Evolutionary conservation across 106 monocot genomes (phyloP), one percentile per base, ranked within the genome.

Genomic region (Dioscorea alata): DNA sequence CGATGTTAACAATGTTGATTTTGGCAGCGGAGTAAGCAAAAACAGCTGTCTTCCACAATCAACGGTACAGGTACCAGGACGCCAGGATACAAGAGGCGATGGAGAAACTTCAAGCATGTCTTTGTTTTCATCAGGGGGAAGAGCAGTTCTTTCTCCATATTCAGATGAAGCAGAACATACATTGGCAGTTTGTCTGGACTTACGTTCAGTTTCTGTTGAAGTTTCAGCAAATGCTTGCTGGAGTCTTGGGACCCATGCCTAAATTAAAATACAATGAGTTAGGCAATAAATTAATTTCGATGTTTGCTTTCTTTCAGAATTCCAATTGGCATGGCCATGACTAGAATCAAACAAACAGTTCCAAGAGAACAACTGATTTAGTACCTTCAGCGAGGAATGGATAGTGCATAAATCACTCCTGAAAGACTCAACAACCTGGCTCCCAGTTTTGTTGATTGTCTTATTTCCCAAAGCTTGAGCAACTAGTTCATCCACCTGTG

Each of bases 61-160:
- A 50, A 84, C 18, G 20, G 61, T 76, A 67, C 89, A 84, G 25
- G 71, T 23, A 59, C 73, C 89, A 28, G 69, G 65, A 42, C 73
- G 89, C 92, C 86, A 92, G 22, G 89, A 82, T n/a, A 92, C 92
- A 48, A 97, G 84, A 7, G 96, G 92, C 24, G 96, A 97, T 63
- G 96, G 86, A 70, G 96, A 97, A 24, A 92, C 82, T 59, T 91
- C 84, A 32, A 69, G 33, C 10, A 81, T 69, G 60, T 49, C 14
- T 54, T 73, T 70, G 34, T 71, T 57, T 34, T 62, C 67, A 18
- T 42, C 63, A 34, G 28, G 28, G 0, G 25, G 31, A 16, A 63
- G 9, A 63, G 50, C 15, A 60, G 59, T 64, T 48, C 53, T 64
- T 56, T 71, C 60, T 69, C n/a, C 48, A 32, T 60, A 71, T 62